Conservation (phyloP, 116 monocot species). For the Phalaenopsis hybrid region DNA sequence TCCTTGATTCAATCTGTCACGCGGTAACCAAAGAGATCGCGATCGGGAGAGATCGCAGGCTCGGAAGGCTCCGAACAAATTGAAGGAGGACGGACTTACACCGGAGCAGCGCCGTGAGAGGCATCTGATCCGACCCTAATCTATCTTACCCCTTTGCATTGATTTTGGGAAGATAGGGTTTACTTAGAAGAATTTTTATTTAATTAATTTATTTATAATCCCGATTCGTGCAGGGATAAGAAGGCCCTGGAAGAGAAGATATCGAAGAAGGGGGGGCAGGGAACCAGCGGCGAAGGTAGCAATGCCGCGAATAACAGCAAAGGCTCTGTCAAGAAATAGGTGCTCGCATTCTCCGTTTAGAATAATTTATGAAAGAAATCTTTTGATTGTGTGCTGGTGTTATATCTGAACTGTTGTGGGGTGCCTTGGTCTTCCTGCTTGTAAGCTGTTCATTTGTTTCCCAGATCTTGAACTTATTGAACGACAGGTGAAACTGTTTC, state of each 20-base stretch:
- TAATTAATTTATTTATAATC: too few relatives aligned
- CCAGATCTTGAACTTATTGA: background rate
- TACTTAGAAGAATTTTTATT: background rate
- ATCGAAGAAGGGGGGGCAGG: slow-evolving; percentile 61
- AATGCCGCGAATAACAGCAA: slow-evolving; percentile 5
- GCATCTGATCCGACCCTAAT: slow-evolving; percentile 16
- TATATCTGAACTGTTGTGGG: background rate
- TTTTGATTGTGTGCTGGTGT: slow-evolving; percentile 3
- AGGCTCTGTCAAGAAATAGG: slow-evolving; percentile 6
- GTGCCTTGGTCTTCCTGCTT: background rate
- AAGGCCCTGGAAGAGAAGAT: slow-evolving; percentile 78
- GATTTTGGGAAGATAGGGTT: background rate
- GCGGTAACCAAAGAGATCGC: slow-evolving; percentile 80
- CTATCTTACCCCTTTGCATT: background rate
- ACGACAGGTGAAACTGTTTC: background rate
- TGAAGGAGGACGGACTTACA: slow-evolving; percentile 45
- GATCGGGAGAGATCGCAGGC: slow-evolving; percentile 75
- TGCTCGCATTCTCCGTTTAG: background rate
- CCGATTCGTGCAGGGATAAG: slow-evolving; percentile 37
- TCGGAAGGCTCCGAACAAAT: slow-evolving; percentile 38
- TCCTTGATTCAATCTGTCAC: slow-evolving; percentile 29
- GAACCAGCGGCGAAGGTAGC: slow-evolving; percentile 4
- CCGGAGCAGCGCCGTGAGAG: slow-evolving; percentile 89
- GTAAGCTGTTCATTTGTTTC: background rate
- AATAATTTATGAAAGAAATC: background rate